Conservation (phyloP, 2,329 filamentous ascomycete species). For the Sarocladiaceae sp. region DNA sequence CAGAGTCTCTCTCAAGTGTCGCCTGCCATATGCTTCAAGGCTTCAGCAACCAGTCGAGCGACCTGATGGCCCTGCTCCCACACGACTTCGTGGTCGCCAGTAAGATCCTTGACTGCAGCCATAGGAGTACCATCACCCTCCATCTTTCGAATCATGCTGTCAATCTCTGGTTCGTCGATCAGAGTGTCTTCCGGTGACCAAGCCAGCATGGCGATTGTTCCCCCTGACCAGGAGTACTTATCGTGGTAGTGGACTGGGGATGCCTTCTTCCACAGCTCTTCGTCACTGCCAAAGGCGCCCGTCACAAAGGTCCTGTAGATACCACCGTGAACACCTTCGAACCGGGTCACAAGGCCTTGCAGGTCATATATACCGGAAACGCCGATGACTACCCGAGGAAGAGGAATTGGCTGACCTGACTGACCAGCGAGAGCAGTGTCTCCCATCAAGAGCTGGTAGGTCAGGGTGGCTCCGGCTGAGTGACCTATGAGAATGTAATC, state of each 20-base stretch:
- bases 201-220: constrained; percentile 32
- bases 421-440: constrained; percentile 21
- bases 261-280: constrained; percentile 42
- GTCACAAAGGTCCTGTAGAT: constrained; percentile 51
- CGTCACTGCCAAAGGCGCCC: constrained; percentile 53
- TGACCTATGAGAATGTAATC: constrained; percentile 56
- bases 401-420: constrained; percentile 19
- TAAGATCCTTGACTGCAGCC: constrained; percentile 34
- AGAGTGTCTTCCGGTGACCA: constrained; percentile 42
- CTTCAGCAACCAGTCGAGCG: constrained; percentile 36
- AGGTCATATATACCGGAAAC: constrained; percentile 64
- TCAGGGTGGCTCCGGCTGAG: constrained; percentile 57
- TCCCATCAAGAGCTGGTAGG: constrained; percentile 52
- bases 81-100: constrained; percentile 56
- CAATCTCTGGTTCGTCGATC: constrained; percentile 52
- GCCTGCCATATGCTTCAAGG: constrained; percentile 9
- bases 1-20: too few relatives aligned
- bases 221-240: constrained; percentile 34
- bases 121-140: constrained; percentile 27
- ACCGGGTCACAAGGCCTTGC: constrained; percentile 40
- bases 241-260: constrained; percentile 45
- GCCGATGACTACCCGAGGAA: constrained; percentile 50
- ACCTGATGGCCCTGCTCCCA: constrained; percentile 56
- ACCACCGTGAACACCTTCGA: constrained; percentile 24
- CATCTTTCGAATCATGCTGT: constrained; percentile 46